Percentiles rank a stretch among this genome's conserved stretches.
Evolutionary conservation across 108 stramenopile species (phyloP).

Genomic region (Craspedostauros australis): DNA sequence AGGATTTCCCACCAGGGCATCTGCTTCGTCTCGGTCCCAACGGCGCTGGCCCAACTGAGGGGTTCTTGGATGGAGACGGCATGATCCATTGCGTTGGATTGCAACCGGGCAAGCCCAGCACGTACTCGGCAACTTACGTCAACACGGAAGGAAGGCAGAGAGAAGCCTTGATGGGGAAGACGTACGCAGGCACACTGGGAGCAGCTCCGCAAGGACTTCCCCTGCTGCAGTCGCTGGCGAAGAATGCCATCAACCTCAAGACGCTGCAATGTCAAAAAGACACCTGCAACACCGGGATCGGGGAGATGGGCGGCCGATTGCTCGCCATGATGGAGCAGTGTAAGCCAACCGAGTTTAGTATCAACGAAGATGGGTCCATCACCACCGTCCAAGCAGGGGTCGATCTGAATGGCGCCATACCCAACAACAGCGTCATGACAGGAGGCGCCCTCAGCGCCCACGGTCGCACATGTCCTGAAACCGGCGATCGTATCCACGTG

Average conservation of each 20-base stretch:
- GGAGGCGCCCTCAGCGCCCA: conserved; percentile 36
- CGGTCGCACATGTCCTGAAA: conserved; percentile 19
- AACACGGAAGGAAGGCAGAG: conserved; percentile 17
- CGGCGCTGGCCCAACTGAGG: conserved; percentile 14
- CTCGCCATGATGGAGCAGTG: conserved; percentile 42
- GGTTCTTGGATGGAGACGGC: conserved; percentile 42
- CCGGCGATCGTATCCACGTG: conserved; percentile 28
- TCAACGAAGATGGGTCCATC: conserved; percentile 15
- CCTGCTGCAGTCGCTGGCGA: conserved; percentile 14
- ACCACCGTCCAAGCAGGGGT: conserved; percentile 9
- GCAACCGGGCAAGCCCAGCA: conserved; percentile 8
- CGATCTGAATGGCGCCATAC: conserved; percentile 28
- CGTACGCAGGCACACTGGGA: conserved; percentile 28
- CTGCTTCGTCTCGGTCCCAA: conserved; percentile 35
- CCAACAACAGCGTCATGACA: conserved; percentile 13
- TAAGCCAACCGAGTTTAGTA: conserved; percentile 26
- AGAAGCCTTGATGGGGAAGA: conserved; percentile 3
- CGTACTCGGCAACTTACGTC: conserved; percentile 23
- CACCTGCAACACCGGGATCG: conserved; percentile 37
- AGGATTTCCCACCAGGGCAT: conserved; percentile 21
- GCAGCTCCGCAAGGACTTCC: conserved; percentile 28
- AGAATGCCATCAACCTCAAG: conserved; percentile 18
- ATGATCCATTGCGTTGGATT: conserved; percentile 33
- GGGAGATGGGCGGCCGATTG: conserved; percentile 4
- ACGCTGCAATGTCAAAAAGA: conserved; percentile 27